Base-by-base conservation (phyloP, 805 yeast species). In the Lipomyces chichibuensis region DNA sequence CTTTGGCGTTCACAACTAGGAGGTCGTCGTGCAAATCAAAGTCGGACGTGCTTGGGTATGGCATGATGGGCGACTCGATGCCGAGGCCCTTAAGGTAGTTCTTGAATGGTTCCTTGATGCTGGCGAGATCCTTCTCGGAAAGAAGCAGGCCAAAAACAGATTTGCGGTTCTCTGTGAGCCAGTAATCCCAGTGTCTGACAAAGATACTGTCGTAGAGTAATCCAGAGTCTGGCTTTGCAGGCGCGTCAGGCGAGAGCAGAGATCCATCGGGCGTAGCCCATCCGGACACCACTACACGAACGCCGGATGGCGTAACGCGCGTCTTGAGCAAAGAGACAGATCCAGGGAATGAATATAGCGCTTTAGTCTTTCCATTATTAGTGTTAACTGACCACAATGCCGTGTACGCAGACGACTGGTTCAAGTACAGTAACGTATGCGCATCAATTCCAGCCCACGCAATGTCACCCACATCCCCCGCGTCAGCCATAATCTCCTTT, bases 181-280 rank as follows among this genome's bases (percentile, higher is more conserved):
- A 71, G 63, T 71, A 70, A 46, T 72, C 74, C 75, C 75, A 72
- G 59, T 72, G 74, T 4, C 75, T 64, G 25, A 67, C 74, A 62
- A 69, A 72, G 27, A 65, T 43, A 7, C 63, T 33, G 57, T 69
- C 72, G 62, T 71, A 72, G n/a, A 69, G 61, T 23, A 61, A 54
- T 6, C 71, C 71, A 6, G 62, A 14, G 55, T 69, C 71, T 11
- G 27, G 43, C 39, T 33, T 53, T n/a, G 59, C 39, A 8, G 71
- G 70, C 8, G 67, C 71, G 49, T 69, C 62, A 11, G 71, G 71
- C 7, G 71, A 69, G 4, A 65, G 43, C 9, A 69, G 62, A 27
- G 57, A 52, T 33, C 71, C 71, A 35, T 37, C 57, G 9, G 71
- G 71, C 11, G 64, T 60, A 11, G 71, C 71, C 70, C 70, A 69